Percentiles rank a stretch among this genome's conserved stretches.
phyloP scores from a whole-genome alignment of 1,284 basidiomycete genomes.

The Apiotrichum montevideense region DNA sequence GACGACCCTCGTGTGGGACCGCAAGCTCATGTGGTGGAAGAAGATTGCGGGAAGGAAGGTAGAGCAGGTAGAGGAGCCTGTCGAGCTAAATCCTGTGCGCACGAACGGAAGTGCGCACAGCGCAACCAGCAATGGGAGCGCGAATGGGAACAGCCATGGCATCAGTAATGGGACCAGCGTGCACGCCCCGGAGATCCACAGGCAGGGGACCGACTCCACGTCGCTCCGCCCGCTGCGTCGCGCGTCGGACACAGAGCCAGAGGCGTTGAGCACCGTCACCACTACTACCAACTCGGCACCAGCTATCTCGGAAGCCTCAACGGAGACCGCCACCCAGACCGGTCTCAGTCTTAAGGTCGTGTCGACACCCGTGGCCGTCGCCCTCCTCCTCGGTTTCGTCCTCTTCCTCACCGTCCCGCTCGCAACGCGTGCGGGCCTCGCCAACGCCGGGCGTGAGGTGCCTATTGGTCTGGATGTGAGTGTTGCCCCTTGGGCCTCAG shows the following conservation, averaged over 20 bases:
- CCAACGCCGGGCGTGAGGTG: slow-evolving; percentile 32
- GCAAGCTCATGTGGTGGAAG: slow-evolving; percentile 16
- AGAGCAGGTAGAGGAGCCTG: neutral
- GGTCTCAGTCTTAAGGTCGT: slow-evolving; percentile 25
- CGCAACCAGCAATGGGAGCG: neutral
- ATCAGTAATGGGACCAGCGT: neutral
- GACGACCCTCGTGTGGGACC: slow-evolving; percentile 39
- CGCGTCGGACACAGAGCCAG: neutral
- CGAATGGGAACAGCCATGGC: neutral
- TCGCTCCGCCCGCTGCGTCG: neutral
- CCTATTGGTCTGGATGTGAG: slow-evolving; percentile 37
- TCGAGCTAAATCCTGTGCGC: neutral
- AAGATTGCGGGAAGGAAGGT: neutral
- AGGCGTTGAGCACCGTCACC: neutral
- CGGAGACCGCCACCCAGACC: too few relatives aligned
- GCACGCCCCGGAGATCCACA: neutral
- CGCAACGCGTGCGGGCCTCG: slow-evolving; percentile 30
- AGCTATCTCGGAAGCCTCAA: too few relatives aligned
- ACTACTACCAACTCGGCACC: neutral
- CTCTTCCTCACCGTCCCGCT: slow-evolving; percentile 35
- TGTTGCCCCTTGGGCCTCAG: neutral
- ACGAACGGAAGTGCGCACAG: neutral
- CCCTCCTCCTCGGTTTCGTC: slow-evolving; percentile 40
- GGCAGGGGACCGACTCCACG: neutral
- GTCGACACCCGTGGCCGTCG: slow-evolving; percentile 18